phyloP scores from a whole-genome alignment of 305 asterid genomes.

The Fraxinus paxiana region DNA sequence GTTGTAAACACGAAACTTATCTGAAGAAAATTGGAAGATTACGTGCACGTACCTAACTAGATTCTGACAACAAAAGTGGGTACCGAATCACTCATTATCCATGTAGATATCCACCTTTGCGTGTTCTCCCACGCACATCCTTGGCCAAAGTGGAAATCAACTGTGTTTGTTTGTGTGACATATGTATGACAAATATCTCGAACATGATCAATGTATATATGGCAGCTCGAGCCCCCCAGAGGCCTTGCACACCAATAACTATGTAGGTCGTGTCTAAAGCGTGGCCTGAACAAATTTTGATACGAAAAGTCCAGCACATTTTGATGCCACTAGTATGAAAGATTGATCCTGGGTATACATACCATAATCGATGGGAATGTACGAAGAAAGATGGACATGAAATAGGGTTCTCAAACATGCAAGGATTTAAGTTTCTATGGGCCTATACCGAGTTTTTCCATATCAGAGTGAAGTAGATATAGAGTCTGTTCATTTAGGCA shows the following conservation, averaged over 20 bases:
- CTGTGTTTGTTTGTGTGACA: not conserved
- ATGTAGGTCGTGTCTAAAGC: not conserved
- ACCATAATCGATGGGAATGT: not conserved
- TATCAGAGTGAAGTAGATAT: slow-evolving; percentile 52
- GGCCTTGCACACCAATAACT: not conserved
- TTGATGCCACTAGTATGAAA: not conserved
- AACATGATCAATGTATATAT: not conserved
- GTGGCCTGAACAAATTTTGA: not conserved
- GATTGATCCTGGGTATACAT: not conserved
- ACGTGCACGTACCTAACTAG: not conserved
- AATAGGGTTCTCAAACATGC: not conserved
- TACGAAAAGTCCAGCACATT: not conserved
- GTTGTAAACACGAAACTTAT: not conserved
- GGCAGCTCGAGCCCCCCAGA: not conserved
- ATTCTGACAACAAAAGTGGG: not conserved
- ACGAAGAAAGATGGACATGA: not conserved
- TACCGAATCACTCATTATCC: slow-evolving; percentile 22
- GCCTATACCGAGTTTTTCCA: not conserved
- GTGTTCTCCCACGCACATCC: not conserved
- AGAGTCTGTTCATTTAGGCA: slow-evolving; percentile 2
- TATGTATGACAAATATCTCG: not conserved
- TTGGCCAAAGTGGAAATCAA: not conserved
- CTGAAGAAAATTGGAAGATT: not conserved
- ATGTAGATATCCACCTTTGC: slow-evolving; percentile 23
- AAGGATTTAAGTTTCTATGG: not conserved